Evolutionary conservation across 1,284 basidiomycete genomes (phyloP).

Genomic region (Leccinum pallidistipes): DNA sequence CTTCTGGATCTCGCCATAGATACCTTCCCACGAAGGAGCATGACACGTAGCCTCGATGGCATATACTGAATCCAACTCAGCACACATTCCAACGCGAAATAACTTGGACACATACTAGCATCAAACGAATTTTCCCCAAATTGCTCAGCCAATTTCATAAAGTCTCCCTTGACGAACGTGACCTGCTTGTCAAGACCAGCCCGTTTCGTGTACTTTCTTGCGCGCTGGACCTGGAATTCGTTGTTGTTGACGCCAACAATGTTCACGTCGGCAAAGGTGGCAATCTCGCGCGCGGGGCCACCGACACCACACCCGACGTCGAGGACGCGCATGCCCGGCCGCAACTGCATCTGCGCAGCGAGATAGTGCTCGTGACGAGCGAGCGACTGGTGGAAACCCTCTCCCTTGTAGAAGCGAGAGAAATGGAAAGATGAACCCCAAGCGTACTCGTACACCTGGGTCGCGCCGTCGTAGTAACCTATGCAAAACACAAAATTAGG

Average conservation of each 20-base stretch:
- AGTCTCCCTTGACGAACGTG: slow-evolving; percentile 88
- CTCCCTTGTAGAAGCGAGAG: slow-evolving; percentile 96
- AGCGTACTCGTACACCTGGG: slow-evolving; percentile 96
- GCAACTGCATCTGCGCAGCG: slow-evolving; percentile 78
- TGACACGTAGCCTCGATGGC: slow-evolving; percentile 99
- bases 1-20: slow-evolving; percentile 92
- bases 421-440: slow-evolving; percentile 97
- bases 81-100: neutral
- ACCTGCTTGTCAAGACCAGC: slow-evolving; percentile 81
- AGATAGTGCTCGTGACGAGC: slow-evolving; percentile 99
- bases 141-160: slow-evolving; percentile 92
- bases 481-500: neutral
- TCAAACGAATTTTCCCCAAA: slow-evolving; percentile 96
- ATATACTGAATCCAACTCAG: slow-evolving; percentile 58
- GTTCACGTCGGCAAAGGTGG: slow-evolving; percentile 84
- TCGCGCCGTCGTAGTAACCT: slow-evolving; percentile 78
- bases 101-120: slow-evolving; percentile 61
- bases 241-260: slow-evolving; percentile 97
- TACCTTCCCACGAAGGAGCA: slow-evolving; percentile 93
- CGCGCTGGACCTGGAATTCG: slow-evolving; percentile 90
- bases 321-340: slow-evolving; percentile 92
- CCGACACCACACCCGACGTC: slow-evolving; percentile 99
- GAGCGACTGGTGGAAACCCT: slow-evolving; percentile 80
- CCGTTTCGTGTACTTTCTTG: slow-evolving; percentile 79
- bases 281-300: slow-evolving; percentile 95